Percentiles rank a stretch among this genome's conserved stretches.
Evolutionary conservation across 129 eudicot species (phyloP).

Genomic region (Heracleum sosnowskyi): DNA sequence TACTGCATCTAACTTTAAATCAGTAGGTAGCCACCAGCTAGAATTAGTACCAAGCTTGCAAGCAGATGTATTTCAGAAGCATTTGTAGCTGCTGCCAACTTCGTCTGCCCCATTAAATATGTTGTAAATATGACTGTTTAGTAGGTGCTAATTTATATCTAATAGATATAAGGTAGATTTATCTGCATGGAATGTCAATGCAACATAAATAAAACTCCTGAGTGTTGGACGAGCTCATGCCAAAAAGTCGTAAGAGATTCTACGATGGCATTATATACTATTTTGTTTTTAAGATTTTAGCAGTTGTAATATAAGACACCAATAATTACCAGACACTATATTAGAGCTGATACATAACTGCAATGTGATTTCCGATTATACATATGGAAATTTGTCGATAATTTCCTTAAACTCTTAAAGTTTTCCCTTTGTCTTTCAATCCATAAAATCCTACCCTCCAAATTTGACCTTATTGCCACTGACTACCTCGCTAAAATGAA

Average conservation of each 20-base stretch:
- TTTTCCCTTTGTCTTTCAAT: background rate
- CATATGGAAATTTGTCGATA: background rate
- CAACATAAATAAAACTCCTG: background rate
- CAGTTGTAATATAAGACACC: background rate
- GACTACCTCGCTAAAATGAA: background rate
- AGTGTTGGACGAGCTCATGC: background rate
- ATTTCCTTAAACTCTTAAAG: background rate
- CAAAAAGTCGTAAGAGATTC: background rate
- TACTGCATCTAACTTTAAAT: too few relatives aligned
- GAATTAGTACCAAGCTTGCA: too few relatives aligned
- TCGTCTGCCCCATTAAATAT: conserved; percentile 15
- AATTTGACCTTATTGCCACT: background rate
- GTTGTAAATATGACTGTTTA: background rate
- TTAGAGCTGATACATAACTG: background rate
- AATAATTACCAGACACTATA: background rate
- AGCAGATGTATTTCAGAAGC: too few relatives aligned
- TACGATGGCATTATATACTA: background rate
- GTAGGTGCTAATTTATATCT: background rate
- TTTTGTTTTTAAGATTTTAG: background rate
- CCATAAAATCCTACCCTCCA: too few relatives aligned
- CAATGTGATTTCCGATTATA: background rate
- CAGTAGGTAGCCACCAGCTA: too few relatives aligned
- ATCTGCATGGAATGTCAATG: background rate
- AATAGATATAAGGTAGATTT: background rate
- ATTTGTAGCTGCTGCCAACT: too few relatives aligned